Percentiles rank a stretch among this genome's conserved stretches.
Evolutionary conservation across 108 stramenopile genomes (phyloP).

Genomic region (Mediolabrus comicus): DNA sequence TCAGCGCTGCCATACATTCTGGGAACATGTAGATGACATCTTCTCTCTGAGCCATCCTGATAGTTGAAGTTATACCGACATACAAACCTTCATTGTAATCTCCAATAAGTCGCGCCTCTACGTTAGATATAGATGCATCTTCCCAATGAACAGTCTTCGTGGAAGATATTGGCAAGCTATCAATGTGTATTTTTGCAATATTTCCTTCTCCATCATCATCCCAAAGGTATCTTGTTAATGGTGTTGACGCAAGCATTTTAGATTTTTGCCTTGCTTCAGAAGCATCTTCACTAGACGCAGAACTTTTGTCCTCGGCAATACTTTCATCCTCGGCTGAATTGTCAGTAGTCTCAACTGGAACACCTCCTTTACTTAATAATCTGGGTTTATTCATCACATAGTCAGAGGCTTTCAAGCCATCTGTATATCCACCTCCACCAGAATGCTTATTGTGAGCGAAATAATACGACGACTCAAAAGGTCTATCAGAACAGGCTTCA

Average conservation of each 20-base stretch:
- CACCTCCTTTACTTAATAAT: constrained; percentile 59
- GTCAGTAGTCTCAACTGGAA: constrained; percentile 20
- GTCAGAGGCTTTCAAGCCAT: constrained; percentile 80
- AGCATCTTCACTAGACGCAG: background rate
- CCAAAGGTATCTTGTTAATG: constrained; percentile 76
- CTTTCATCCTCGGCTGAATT: background rate
- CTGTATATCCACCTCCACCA: constrained; percentile 69
- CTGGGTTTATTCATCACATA: constrained; percentile 82
- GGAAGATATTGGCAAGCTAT: constrained; percentile 52
- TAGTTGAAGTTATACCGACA: constrained; percentile 17
- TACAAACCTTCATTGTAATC: constrained; percentile 42
- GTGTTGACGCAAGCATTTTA: constrained; percentile 14
- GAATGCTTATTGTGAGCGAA: constrained; percentile 67
- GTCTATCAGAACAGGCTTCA: constrained; percentile 32
- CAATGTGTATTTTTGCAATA: constrained; percentile 75
- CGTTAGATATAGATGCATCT: constrained; percentile 40
- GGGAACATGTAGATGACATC: constrained; percentile 59
- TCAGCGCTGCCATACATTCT: constrained; percentile 62
- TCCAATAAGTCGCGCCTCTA: constrained; percentile 46
- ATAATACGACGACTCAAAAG: constrained; percentile 79
- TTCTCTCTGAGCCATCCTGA: constrained; percentile 4
- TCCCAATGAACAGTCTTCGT: constrained; percentile 42
- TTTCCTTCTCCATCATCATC: constrained; percentile 71
- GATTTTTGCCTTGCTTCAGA: constrained; percentile 3
- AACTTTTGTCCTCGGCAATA: background rate